Percentiles rank a stretch among this genome's conserved stretches.
phyloP scores from a whole-genome alignment of 202 grass and related monocot species.

The Elaeis oleifera region DNA sequence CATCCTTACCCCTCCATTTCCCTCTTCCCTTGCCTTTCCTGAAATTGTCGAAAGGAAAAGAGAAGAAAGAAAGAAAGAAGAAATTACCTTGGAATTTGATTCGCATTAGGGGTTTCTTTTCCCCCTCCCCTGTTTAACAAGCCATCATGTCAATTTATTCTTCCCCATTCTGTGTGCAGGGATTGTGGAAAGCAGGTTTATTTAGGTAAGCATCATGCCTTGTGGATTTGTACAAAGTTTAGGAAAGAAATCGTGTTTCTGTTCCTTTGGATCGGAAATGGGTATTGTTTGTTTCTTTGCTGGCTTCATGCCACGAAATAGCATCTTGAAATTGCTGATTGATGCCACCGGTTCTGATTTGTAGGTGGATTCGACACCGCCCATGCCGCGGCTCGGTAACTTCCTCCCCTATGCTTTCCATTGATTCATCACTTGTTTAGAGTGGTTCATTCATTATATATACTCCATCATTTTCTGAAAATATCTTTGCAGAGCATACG shows the following conservation, averaged over 20 bases:
- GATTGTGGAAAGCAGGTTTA: slow-evolving; percentile 99
- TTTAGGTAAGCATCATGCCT: slow-evolving; percentile 61
- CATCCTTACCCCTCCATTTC: too few species aligned
- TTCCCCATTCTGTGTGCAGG: slow-evolving; percentile 48
- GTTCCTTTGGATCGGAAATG: too few species aligned
- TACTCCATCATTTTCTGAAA: neutral
- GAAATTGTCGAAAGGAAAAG: too few species aligned
- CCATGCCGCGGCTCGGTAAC: slow-evolving; percentile 81
- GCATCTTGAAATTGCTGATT: neutral
- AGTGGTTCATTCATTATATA: too few species aligned
- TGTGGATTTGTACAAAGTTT: slow-evolving; percentile 19
- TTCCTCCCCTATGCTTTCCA: neutral
- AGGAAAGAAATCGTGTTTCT: too few species aligned
- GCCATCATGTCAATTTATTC: neutral
- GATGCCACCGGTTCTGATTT: neutral
- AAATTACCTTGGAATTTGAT: too few species aligned
- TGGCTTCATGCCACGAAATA: neutral
- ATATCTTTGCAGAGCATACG: slow-evolving; percentile 58
- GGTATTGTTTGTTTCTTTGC: too few species aligned
- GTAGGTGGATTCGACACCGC: slow-evolving; percentile 98
- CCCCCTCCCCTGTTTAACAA: neutral
- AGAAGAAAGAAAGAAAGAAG: too few species aligned
- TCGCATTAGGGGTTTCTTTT: too few species aligned
- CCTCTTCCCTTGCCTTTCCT: too few species aligned
- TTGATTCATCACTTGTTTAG: too few species aligned